These are phyloP conservation scores for Colletotrichum godetiae DNA, from an alignment of 2,329 filamentous ascomycete genomes.

Conservation along the genomic window DNA sequence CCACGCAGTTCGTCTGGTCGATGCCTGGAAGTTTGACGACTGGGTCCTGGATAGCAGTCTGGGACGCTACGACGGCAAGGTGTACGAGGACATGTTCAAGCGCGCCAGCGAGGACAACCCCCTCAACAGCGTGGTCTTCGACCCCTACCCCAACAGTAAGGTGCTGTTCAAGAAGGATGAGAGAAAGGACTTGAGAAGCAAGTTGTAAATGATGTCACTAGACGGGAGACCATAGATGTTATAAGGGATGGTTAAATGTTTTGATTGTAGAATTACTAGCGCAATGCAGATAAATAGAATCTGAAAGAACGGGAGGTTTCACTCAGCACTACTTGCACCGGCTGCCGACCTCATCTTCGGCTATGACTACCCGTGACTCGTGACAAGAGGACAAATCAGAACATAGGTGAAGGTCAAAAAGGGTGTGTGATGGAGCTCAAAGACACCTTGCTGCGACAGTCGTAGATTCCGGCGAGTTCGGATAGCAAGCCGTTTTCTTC, in stretches of 20 bases:
- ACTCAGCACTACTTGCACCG: too few relatives aligned
- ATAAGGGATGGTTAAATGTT: not conserved
- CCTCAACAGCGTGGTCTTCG: conserved; percentile 76
- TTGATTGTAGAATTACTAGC: not conserved
- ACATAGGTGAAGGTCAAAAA: too few relatives aligned
- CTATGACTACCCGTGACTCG: too few relatives aligned
- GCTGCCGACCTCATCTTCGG: too few relatives aligned
- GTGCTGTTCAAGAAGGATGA: conserved; percentile 72
- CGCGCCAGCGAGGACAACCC: conserved; percentile 79
- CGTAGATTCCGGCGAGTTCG: too few relatives aligned
- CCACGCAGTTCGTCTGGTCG: conserved; percentile 77
- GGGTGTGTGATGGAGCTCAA: too few relatives aligned
- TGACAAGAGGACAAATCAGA: too few relatives aligned
- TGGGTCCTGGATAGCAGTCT: conserved; percentile 81
- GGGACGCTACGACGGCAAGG: conserved; percentile 77
- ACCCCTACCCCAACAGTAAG: conserved; percentile 75
- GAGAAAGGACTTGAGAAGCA: conserved; percentile 54
- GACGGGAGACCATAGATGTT: not conserved
- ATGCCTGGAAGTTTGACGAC: conserved; percentile 81
- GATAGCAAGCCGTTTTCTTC: too few relatives aligned
- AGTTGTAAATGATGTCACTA: conserved; percentile 50
- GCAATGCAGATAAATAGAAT: not conserved
- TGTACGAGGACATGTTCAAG: conserved; percentile 82
- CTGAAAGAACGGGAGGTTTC: not conserved
- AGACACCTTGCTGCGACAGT: too few relatives aligned